Base-by-base conservation (phyloP, 495 filamentous ascomycete species). In the Peziza echinospora region DNA sequence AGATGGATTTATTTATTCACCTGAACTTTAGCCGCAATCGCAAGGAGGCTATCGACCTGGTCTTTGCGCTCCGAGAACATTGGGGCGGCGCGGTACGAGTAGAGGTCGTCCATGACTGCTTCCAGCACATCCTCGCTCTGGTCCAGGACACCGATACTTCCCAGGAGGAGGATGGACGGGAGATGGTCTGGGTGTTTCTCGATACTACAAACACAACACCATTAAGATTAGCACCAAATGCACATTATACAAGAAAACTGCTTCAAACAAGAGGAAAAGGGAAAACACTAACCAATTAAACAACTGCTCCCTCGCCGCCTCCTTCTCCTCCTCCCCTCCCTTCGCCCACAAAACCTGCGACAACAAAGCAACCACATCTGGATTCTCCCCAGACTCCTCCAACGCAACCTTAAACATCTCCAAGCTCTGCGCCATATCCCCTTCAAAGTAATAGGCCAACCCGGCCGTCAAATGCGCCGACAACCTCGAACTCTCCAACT, bases 301-400 rank as follows among this genome's bases (percentile, higher is more conserved):
- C 19, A 96, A 63, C 48, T 89, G 72, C 43, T 91, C 75, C 5
- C 82, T 71, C 10, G 87, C 84, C 47, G 83, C 72, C 37, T 70
- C 70, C 34, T 76, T 69, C 43, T 85, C 80, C 10, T 80, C 73
- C 6, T 79, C 73, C 1, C 75, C 76, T 21, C 82, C 86, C 56
- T 80, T 86, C 2, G 83, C 84, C 85, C 87, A 97, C 5, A 96
- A 69, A 2, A 94, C 77, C 57, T 96, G 81, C 2, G 85, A 78
- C 7, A 96, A 69, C 13, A 93, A 69, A 56, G 85, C 93, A 13
- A 86, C 76, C 3, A 87, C 79, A 60, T 97, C 83, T 2, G 87
- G 82, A 46, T 82, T 73, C 37, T 72, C 71, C 37, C 73, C 60
- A 4, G 80, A 81, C 63, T 93, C 87, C 41, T 76, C 69, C 6